Conservation (phyloP, 306 rosid species). For the Lagenaria siceraria region DNA sequence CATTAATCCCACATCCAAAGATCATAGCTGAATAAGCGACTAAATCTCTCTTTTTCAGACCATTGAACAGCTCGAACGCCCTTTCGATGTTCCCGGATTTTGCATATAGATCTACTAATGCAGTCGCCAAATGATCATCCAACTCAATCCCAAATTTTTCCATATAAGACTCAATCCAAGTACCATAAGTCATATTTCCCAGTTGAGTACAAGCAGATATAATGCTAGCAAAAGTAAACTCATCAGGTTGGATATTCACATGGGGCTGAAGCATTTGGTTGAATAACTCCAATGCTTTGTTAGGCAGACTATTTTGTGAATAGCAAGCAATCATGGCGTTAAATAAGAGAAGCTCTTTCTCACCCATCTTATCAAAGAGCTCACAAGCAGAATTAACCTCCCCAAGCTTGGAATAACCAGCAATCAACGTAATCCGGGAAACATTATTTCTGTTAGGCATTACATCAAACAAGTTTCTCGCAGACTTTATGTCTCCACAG, state of each 20-base stretch:
- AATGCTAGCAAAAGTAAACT: conserved; percentile 52
- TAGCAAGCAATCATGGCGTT: conserved; percentile 70
- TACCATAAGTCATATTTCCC: conserved; percentile 38
- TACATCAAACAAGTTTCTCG: conserved; percentile 35
- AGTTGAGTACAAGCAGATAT: conserved; percentile 64
- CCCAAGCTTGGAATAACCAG: conserved; percentile 52
- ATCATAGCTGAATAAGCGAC: conserved; percentile 83
- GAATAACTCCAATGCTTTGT: conserved; percentile 53
- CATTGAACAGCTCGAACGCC: conserved; percentile 44
- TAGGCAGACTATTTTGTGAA: conserved; percentile 58
- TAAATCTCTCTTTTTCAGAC: conserved; percentile 45
- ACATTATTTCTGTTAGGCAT: conserved; percentile 46
- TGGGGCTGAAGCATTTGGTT: conserved; percentile 36
- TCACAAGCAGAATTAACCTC: conserved; percentile 43
- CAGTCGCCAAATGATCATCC: conserved; percentile 72
- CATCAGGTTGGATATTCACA: conserved; percentile 34
- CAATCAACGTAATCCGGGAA: conserved; percentile 51
- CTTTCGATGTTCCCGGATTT: conserved; percentile 55
- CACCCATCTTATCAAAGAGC: conserved; percentile 39
- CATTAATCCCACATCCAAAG: conserved; percentile 66
- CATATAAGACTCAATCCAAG: conserved; percentile 37
- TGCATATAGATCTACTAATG: conserved; percentile 57
- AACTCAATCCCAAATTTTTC: conserved; percentile 37
- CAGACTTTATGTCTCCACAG: conserved; percentile 28
- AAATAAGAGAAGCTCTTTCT: conserved; percentile 29